Conservation (phyloP, 768 basidiomycete species). For the Phaeotremella skinneri region DNA sequence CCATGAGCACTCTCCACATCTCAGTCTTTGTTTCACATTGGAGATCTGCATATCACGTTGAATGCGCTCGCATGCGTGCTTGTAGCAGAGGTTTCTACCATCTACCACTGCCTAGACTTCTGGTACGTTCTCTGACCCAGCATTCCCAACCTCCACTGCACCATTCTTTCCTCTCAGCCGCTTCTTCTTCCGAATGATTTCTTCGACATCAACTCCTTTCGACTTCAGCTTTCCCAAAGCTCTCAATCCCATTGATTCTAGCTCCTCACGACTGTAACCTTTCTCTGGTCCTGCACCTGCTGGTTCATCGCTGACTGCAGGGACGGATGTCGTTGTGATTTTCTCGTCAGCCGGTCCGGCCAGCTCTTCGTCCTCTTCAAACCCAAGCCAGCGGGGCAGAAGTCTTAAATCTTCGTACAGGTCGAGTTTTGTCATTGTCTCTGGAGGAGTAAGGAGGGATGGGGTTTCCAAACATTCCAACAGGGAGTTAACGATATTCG, state of each 20-base stretch:
- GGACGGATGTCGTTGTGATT: not conserved
- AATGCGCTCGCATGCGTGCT: too few species aligned
- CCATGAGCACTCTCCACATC: too few species aligned
- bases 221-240: constrained; percentile 42
- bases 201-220: constrained; percentile 42
- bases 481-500: not conserved
- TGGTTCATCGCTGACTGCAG: constrained; percentile 2
- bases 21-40: too few species aligned
- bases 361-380: constrained; percentile 47
- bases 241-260: constrained; percentile 27
- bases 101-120: too few species aligned
- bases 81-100: too few species aligned
- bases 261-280: constrained; percentile 29
- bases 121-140: too few species aligned
- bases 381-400: constrained; percentile 44
- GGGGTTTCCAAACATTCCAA: not conserved
- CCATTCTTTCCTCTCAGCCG: constrained; percentile 29
- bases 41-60: too few species aligned
- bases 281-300: not conserved
- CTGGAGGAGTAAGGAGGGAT: not conserved
- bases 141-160: constrained; percentile 7
- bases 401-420: constrained; percentile 41
- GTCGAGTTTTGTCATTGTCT: constrained; percentile 25
- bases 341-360: constrained; percentile 15
- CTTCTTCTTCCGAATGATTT: constrained; percentile 31